These are phyloP conservation scores for Boletus sensibilis DNA, from an alignment of 768 basidiomycete species.

Conservation along the genomic window DNA sequence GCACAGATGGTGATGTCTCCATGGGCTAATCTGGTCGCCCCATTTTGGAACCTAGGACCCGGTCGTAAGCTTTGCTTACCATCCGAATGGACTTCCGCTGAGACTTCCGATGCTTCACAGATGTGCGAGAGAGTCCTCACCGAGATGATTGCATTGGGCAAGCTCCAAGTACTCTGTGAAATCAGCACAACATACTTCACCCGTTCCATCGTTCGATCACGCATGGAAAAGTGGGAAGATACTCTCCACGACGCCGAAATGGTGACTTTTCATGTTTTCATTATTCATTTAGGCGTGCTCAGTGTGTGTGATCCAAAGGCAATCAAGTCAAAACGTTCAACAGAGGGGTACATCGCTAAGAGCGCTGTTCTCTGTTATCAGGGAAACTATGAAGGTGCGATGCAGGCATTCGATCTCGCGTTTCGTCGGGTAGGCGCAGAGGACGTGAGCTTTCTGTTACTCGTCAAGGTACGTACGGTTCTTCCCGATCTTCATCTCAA, in stretches of 20 bases:
- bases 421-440: too few species aligned
- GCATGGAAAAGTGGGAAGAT: background rate
- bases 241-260: background rate
- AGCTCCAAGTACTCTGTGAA: too few species aligned
- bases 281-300: background rate
- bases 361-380: background rate
- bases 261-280: background rate
- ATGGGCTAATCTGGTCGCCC: background rate
- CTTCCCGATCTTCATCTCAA: background rate
- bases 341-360: background rate
- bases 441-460: background rate
- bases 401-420: background rate
- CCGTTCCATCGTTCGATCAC: background rate
- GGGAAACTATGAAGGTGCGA: background rate
- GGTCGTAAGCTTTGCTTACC: background rate
- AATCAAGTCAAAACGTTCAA: background rate
- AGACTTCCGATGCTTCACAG: background rate
- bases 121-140: background rate
- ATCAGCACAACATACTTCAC: background rate
- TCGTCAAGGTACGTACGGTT: background rate
- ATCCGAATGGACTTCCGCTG: too few species aligned
- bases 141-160: background rate
- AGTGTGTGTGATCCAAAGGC: background rate
- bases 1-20: too few species aligned
- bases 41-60: background rate